Conservation (phyloP, 176 grass and related monocot genomes). For the Saccharum officinarum region DNA sequence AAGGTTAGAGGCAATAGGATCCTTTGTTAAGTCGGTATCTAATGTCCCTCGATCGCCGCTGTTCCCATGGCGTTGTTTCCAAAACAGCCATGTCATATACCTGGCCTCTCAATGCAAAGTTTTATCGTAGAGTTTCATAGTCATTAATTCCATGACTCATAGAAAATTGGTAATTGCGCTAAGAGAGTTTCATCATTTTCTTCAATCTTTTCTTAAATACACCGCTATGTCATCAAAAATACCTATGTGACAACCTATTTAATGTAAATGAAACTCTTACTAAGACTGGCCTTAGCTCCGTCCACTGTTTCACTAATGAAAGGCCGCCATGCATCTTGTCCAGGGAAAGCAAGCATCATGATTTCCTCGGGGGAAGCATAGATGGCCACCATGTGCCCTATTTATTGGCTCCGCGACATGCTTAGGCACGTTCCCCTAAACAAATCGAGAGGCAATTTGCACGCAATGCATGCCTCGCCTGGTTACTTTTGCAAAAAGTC, state of each 20-base stretch:
- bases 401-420: slow-evolving; percentile 40
- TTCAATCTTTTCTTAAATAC: too few relatives aligned
- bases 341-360: slow-evolving; percentile 33
- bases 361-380: slow-evolving; percentile 23
- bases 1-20: slow-evolving; percentile 17
- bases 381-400: slow-evolving; percentile 32
- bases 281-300: too few relatives aligned
- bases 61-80: too few relatives aligned
- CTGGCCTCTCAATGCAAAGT: too few relatives aligned
- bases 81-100: too few relatives aligned
- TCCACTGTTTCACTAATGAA: slow-evolving; percentile 10
- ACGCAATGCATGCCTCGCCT: slow-evolving; percentile 5
- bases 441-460: slow-evolving; percentile 27
- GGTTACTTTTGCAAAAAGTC: not conserved
- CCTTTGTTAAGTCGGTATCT: not conserved
- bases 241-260: too few relatives aligned
- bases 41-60: not conserved
- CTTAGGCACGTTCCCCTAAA: slow-evolving; percentile 27
- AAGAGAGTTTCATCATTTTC: too few relatives aligned
- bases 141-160: too few relatives aligned
- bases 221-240: too few relatives aligned
- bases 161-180: too few relatives aligned
- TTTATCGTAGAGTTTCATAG: too few relatives aligned
- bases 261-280: too few relatives aligned
- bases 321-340: not conserved